A percentile compares a stretch with the other conserved stretches of the same genome.
phyloP scores from a whole-genome alignment of 208 protist genomes.

The Histomonas meleagridis region DNA sequence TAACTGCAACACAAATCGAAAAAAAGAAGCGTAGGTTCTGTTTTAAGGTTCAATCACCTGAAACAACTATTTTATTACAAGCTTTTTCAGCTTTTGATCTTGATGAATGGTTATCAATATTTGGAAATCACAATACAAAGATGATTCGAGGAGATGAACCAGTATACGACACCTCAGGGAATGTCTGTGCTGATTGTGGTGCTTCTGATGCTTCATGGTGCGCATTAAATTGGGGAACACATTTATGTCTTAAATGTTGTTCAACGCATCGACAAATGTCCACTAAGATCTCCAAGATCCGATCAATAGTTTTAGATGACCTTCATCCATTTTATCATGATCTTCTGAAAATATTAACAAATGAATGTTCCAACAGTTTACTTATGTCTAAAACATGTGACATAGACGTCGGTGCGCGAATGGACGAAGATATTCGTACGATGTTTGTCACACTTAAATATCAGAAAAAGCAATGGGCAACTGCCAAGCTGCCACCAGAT shows the following conservation, averaged over 20 bases:
- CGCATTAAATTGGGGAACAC: neutral
- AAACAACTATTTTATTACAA: neutral
- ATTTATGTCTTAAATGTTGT: neutral
- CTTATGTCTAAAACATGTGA: neutral
- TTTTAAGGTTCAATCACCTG: slow-evolving; percentile 20
- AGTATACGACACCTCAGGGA: no score
- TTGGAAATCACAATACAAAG: neutral
- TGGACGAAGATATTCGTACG: neutral
- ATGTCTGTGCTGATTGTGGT: neutral
- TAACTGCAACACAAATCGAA: neutral
- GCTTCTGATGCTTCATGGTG: neutral
- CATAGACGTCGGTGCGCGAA: neutral
- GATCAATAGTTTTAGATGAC: neutral
- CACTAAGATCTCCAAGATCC: neutral
- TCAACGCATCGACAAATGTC: neutral
- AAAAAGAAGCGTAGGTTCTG: neutral
- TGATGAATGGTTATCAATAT: neutral
- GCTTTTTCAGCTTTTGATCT: neutral
- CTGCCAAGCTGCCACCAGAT: neutral
- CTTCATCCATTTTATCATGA: neutral
- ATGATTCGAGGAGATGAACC: no score
- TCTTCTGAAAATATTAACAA: neutral
- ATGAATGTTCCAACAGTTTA: neutral
- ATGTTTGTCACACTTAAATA: neutral
- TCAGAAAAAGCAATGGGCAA: neutral